Percentiles rank a stretch among this genome's conserved stretches.
Evolutionary conservation across 2,329 filamentous ascomycete species (phyloP).

Genomic region (Aspergillus sp.): DNA sequence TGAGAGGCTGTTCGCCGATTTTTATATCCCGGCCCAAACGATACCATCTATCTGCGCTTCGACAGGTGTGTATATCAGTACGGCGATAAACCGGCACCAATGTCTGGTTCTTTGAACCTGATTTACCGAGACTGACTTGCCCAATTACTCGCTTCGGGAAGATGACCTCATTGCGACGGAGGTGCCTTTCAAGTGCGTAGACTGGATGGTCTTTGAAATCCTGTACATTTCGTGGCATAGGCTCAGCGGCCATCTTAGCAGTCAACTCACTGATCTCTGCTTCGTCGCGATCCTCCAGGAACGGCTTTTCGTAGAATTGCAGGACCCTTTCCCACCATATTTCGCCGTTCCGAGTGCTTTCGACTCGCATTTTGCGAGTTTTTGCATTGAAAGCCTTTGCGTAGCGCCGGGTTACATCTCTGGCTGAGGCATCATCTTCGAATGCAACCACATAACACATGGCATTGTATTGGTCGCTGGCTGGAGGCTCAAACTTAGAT

Average conservation of each 20-base stretch:
- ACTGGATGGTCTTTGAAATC: conserved; percentile 83
- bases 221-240: conserved; percentile 75
- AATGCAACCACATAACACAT: conserved; percentile 82
- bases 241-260: conserved; percentile 63
- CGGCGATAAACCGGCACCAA: conserved; percentile 77
- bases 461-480: conserved; percentile 64
- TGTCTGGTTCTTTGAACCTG: conserved; percentile 37
- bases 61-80: conserved; percentile 67
- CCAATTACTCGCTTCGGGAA: conserved; percentile 64
- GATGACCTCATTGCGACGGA: conserved; percentile 76
- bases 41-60: conserved; percentile 84
- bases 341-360: conserved; percentile 51
- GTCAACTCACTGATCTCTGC: conserved; percentile 72
- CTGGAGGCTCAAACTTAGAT: conserved; percentile 70
- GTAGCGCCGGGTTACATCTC: conserved; percentile 83
- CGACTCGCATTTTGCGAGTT: conserved; percentile 72
- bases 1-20: conserved; percentile 70
- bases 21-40: conserved; percentile 73
- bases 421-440: conserved; percentile 66
- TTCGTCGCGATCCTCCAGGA: conserved; percentile 61
- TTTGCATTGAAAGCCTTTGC: conserved; percentile 84
- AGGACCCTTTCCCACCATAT: conserved; percentile 49
- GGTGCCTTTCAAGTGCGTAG: conserved; percentile 75
- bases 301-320: conserved; percentile 33
- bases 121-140: conserved; percentile 55